Base-by-base conservation (phyloP, 768 basidiomycete species). In the Lactarius psammicola region DNA sequence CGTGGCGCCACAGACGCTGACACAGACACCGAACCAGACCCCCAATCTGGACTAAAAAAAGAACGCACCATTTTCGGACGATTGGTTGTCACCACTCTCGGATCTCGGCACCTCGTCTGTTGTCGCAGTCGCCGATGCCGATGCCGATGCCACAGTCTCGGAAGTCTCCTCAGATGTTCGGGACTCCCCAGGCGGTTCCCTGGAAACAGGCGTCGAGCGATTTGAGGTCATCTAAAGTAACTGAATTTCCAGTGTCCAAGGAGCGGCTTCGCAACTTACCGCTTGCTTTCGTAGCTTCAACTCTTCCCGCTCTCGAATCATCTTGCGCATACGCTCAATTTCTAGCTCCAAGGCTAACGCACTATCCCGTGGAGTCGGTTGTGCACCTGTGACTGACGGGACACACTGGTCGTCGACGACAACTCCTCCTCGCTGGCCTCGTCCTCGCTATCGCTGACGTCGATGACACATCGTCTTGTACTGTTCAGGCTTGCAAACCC, bases 261-360 rank as follows among this genome's bases (percentile, higher is more conserved):
- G 13, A 51, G 49, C 11, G 59, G 58, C 38, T 20, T 42, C 28
- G 55, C 56, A 51, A 34, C 77, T 81, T 74, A 74, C 76, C 17
- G 73, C 76, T n/a, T 84, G 74, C 71, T 89, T 88, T 70, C 80
- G 80, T 66, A 77, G 70, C 59, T 81, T 78, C 59, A 76, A 75
- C 71, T 83, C 81, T 72, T 87, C 85, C 60, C 83, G 80, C 70
- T 82, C 80, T 5, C 87, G 88, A 36, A 93, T 93, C 64, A 87
- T 70, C 74, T 86, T 85, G 64, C 84, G 80, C 89, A 93, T 89
- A 65, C 75, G 79, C 70, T 83, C 81, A 60, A 93, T 92, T 75
- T 90, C 86, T 56, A 80, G 77, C 75, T 93, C 91, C 73, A 90
- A 88, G 73, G 85, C 82, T 54, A 79, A 74, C 10, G 90, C 75